Base-by-base conservation (phyloP, 2,329 filamentous ascomycete species). In the Monilinia polystroma region DNA sequence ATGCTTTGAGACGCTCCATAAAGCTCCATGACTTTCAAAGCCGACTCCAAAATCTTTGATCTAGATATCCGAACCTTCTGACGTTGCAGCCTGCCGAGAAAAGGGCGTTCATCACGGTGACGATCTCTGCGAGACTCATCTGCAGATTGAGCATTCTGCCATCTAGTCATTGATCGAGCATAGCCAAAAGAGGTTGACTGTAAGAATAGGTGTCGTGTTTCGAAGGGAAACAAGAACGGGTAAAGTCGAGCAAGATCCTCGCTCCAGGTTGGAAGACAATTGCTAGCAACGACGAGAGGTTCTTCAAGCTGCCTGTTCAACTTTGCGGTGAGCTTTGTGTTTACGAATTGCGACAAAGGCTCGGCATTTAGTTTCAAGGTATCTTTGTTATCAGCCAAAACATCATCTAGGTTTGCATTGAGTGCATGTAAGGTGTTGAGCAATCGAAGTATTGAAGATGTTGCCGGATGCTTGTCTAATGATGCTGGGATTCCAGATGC, bases 181-280 rank as follows among this genome's bases (percentile, higher is more conserved):
- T 99, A 99, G 29, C 95, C 95, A 76, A 99, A 99, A 0, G 95
- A 97, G 0, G 96, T 99, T 2, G 94, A 99, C 79, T 98, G 95
- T 45, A 99, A 81, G 83, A 99, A 99, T 49, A 99, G 82, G 78
- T 99, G 94, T 16, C 95, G 88, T 1, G 95, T 98, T 81, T 99
- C 95, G 74, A 99, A 99, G 2, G 95, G 95, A 77, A 99, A 99
- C 16, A 99, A 81, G 83, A 99, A 99, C 0, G 95, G 94, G 76
- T 97, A 99, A 1, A 96, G 83, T 45, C 95, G 89, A 12, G 95
- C 93, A 63, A 99, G 81, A 75, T 99, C 95, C 78, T 98, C 94
- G 69, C 92, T 96, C 95, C 95, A 99, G 75, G 86, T 92, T 4
- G 95, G 95, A 49, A 99, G 83, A 76, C 95, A 99, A 75, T 94